Base-by-base conservation (phyloP, 768 basidiomycete species). In the Amanita phalloides region DNA sequence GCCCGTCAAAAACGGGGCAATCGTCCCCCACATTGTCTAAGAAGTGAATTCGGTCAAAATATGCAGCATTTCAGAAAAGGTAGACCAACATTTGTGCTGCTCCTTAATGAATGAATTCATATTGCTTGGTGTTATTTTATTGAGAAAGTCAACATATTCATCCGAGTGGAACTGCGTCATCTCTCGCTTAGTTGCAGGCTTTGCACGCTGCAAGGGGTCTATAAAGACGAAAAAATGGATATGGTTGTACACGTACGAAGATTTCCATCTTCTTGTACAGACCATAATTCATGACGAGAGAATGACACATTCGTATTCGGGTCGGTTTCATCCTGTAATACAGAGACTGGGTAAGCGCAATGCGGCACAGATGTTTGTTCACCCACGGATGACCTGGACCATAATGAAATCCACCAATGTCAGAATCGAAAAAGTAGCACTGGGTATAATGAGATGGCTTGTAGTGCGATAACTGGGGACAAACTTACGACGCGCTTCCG, bases 231-330 rank as follows among this genome's bases (percentile, higher is more conserved):
- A n/a, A 21, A 25, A 30, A 26, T n/a, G 17, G 8, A n/a, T 10
- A 26, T 44, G 17, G 13, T 26, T 6, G 20, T 45, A 17, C 6
- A 76, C 96, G 60, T 62, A 97, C 96, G 60, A 97, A 99, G 58
- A 99, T 99, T 68, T 99, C 96, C 96, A 99, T 99, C 70, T 93
- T 93, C 70, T 97, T 97, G 74, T 99, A 99, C 14, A 99, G 71
- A 17, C 94, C 93, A 66, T 97, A 97, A 69, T 98, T 99, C 96
- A 99, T 99, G 51, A 99, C 96, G 48, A 99, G 76, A 9, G 94
- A 94, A 70, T 99, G 96, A 64, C 94, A 97, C 96, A 99, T 99
- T 59, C 95, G 84, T 73, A 98, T 96, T 33, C 96, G 79, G 20
- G 95, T 97, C 5, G 95, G 95, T 63, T 96, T 95, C 93, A 96